Conservation (phyloP, 306 rosid genomes). For the Delonix regia region DNA sequence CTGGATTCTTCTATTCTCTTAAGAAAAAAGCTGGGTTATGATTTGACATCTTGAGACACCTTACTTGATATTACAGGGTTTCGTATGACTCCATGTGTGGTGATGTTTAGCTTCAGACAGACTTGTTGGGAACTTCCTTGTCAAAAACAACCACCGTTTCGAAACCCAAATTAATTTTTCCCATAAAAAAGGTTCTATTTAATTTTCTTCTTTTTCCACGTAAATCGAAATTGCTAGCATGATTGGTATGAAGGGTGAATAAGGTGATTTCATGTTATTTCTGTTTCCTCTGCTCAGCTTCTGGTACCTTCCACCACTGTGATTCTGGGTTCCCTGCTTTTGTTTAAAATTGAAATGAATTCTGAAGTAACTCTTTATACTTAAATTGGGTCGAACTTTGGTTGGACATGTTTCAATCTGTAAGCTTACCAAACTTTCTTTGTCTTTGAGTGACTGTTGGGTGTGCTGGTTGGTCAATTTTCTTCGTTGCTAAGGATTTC, state of each 20-base stretch:
- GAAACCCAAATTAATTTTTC: not conserved
- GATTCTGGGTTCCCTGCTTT: constrained; percentile 12
- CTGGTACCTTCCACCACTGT: not conserved
- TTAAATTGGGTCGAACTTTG: constrained; percentile 28
- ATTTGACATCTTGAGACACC: not conserved
- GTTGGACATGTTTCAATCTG: constrained; percentile 18
- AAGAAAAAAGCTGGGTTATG: too few species aligned
- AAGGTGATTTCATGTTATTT: constrained; percentile 2
- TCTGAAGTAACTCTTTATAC: constrained; percentile 7
- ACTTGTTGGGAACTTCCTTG: constrained; percentile 11
- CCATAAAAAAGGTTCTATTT: not conserved
- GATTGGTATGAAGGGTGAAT: not conserved
- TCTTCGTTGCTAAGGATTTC: not conserved
- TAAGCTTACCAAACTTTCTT: constrained; percentile 45
- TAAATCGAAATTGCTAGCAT: not conserved
- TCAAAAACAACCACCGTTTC: not conserved
- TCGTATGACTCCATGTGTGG: not conserved
- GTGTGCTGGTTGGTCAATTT: constrained; percentile 20
- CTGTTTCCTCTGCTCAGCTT: constrained; percentile 4
- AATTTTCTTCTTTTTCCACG: not conserved
- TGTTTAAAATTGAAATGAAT: constrained; percentile 1
- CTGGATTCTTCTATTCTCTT: not conserved
- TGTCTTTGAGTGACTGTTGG: constrained; percentile 41
- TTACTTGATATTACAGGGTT: not conserved
- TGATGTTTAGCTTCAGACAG: not conserved